phyloP scores from a whole-genome alignment of 306 rosid species.

The Hylodesmum podocarpum region DNA sequence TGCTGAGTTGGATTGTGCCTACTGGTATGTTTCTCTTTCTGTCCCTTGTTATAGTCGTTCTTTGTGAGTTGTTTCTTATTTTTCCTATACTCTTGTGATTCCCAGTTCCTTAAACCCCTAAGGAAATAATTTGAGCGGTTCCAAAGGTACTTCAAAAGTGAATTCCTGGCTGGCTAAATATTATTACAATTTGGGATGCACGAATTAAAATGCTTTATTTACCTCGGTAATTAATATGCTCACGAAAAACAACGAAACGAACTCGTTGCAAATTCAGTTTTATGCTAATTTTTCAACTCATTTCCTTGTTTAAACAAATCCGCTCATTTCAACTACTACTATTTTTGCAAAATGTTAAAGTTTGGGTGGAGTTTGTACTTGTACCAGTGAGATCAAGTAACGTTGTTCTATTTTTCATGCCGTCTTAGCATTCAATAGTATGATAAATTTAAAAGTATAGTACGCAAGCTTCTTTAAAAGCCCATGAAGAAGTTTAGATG shows the following conservation, averaged over 20 bases:
- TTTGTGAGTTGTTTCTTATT: constrained; percentile 2
- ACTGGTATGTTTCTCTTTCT: constrained; percentile 61
- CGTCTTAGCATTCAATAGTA: neutral
- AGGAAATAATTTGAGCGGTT: neutral
- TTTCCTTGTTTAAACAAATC: neutral
- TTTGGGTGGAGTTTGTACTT: neutral
- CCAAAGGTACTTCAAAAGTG: constrained; percentile 16
- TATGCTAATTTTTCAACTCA: neutral
- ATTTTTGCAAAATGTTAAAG: neutral
- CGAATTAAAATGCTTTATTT: constrained; percentile 6
- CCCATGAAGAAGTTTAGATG: neutral
- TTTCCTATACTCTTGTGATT: constrained; percentile 12
- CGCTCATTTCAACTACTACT: neutral
- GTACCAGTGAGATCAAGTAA: neutral
- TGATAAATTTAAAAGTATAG: neutral
- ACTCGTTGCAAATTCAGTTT: constrained; percentile 1
- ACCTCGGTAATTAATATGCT: neutral
- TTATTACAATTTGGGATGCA: constrained; percentile 4
- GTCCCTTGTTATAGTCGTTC: constrained; percentile 1
- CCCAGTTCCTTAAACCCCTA: neutral
- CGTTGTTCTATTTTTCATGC: neutral
- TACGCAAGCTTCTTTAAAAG: neutral
- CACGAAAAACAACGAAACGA: neutral
- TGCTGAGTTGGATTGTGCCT: constrained; percentile 52
- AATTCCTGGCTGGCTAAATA: constrained; percentile 14